Percentiles rank a stretch among this genome's conserved stretches.
These are phyloP conservation scores for Sphagnurus paluster DNA, from an alignment of 1,284 basidiomycete genomes.

Conservation along the genomic window DNA sequence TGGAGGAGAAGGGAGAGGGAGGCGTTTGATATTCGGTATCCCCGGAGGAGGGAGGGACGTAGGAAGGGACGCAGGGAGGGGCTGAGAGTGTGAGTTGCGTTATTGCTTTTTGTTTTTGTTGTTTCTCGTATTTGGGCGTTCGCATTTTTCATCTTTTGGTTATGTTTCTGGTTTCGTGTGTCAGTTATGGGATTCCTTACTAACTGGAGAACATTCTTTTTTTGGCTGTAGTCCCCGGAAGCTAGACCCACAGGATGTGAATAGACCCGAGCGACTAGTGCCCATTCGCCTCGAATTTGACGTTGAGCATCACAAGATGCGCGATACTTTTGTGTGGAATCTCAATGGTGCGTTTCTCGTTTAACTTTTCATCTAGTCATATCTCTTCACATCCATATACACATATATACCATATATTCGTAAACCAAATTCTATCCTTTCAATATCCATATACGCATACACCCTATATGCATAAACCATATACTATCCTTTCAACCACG, in stretches of 20 bases:
- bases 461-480: too few relatives aligned
- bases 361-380: neutral
- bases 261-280: slow-evolving; percentile 77
- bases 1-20: slow-evolving; percentile 46
- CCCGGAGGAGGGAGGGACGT: slow-evolving; percentile 42
- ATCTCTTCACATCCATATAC: too few relatives aligned
- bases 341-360: slow-evolving; percentile 65
- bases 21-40: slow-evolving; percentile 71
- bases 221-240: slow-evolving; percentile 55
- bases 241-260: slow-evolving; percentile 56
- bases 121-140: slow-evolving; percentile 13
- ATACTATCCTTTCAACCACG: too few relatives aligned
- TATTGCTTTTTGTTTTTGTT: slow-evolving; percentile 59
- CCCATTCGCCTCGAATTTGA: slow-evolving; percentile 96
- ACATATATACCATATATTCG: too few relatives aligned
- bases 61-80: slow-evolving; percentile 50
- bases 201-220: too few relatives aligned
- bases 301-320: slow-evolving; percentile 87
- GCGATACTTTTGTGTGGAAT: slow-evolving; percentile 98
- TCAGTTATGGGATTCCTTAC: too few relatives aligned
- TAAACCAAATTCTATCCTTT: too few relatives aligned
- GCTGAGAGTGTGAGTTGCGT: slow-evolving; percentile 69
- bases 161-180: too few relatives aligned
- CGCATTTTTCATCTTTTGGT: slow-evolving; percentile 16
- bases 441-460: too few relatives aligned